Conservation (phyloP, 768 basidiomycete genomes). For the Polyporus arcularius region DNA sequence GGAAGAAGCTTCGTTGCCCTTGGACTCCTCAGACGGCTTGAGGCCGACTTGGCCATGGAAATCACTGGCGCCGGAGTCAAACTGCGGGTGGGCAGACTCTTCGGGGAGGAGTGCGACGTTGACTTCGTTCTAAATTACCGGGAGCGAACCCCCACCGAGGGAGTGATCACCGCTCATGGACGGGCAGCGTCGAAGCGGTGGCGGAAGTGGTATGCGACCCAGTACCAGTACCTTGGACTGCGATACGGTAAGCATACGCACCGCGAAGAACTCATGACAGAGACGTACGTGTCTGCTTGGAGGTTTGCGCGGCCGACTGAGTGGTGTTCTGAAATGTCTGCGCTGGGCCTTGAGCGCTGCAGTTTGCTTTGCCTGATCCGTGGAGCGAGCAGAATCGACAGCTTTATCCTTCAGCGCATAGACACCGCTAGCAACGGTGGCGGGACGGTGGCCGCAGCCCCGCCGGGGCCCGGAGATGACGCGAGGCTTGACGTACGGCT, state of each 20-base stretch:
- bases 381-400: background rate
- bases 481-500: conserved; percentile 13
- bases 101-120: conserved; percentile 27
- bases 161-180: conserved; percentile 20
- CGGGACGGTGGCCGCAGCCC: background rate
- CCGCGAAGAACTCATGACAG: background rate
- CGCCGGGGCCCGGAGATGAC: no score
- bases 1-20: no score
- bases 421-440: conserved; percentile 4
- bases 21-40: no score
- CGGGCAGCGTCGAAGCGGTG: conserved; percentile 19
- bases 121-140: conserved; percentile 19
- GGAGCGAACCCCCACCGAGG: conserved; percentile 26
- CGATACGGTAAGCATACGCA: no score
- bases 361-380: background rate
- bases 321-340: background rate
- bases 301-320: background rate
- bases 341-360: background rate
- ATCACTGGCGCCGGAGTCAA: conserved; percentile 8
- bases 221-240: background rate
- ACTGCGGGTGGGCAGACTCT: conserved; percentile 16
- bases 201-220: conserved; percentile 11
- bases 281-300: conserved; percentile 5
- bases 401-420: conserved; percentile 10
- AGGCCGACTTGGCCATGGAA: background rate